These are phyloP conservation scores for Daldinia bambusicola DNA, from an alignment of 495 filamentous ascomycete species.

Conservation along the genomic window DNA sequence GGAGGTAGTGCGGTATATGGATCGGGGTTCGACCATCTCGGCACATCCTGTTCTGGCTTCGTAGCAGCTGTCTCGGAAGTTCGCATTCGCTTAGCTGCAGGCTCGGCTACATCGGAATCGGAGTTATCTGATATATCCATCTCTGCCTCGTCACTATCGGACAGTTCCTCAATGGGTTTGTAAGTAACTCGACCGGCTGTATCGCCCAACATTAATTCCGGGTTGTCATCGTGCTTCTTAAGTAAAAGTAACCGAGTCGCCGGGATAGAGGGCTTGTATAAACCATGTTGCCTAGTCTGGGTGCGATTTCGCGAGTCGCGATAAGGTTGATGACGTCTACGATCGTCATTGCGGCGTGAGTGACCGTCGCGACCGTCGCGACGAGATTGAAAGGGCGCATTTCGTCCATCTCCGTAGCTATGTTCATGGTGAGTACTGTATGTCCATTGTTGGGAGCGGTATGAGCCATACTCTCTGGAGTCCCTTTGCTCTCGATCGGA, in stretches of 20 bases:
- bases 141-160: conserved; percentile 75
- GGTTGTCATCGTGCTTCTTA: conserved; percentile 46
- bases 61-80: conserved; percentile 48
- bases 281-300: neutral
- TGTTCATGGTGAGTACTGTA: conserved; percentile 5
- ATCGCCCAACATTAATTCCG: conserved; percentile 53
- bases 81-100: conserved; percentile 61
- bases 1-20: conserved; percentile 87
- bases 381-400: conserved; percentile 16
- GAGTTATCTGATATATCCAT: conserved; percentile 71
- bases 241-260: conserved; percentile 56
- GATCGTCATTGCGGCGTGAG: conserved; percentile 33
- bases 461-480: conserved; percentile 32
- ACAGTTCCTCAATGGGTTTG: conserved; percentile 66
- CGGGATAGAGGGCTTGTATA: conserved; percentile 29
- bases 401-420: conserved; percentile 29
- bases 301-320: neutral
- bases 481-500: conserved; percentile 26
- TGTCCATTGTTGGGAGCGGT: conserved; percentile 31
- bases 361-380: conserved; percentile 31
- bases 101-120: conserved; percentile 60
- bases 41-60: conserved; percentile 55
- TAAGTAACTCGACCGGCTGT: conserved; percentile 54
- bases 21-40: conserved; percentile 94
- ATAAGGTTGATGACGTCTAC: conserved; percentile 17